Percentiles rank a stretch among this genome's conserved stretches.
Conservation (phyloP, 305 asterid species). For the Salvia sclarea region DNA sequence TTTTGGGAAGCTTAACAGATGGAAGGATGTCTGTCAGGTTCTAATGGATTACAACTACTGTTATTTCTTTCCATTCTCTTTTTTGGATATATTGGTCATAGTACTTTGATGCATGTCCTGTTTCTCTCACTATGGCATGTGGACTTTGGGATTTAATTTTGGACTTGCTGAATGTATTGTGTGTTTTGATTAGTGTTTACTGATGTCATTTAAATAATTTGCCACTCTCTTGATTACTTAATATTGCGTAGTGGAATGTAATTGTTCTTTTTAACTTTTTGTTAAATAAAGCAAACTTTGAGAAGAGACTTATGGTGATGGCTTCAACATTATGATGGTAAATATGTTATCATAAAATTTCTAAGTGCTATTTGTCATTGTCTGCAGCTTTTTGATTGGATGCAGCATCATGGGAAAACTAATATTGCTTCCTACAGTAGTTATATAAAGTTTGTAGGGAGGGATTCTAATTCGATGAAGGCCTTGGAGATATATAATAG, state of each 20-base stretch:
- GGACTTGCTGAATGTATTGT: slow-evolving; percentile 21
- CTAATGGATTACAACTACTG: slow-evolving; percentile 30
- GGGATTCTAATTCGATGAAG: slow-evolving; percentile 54
- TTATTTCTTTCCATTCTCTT: background rate
- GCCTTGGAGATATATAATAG: slow-evolving; percentile 71
- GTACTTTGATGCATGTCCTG: slow-evolving; percentile 10
- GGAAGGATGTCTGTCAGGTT: slow-evolving; percentile 82
- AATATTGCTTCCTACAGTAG: slow-evolving; percentile 87
- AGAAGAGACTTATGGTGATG: background rate
- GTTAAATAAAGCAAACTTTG: background rate
- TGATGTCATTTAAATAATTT: slow-evolving; percentile 14
- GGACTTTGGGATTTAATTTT: slow-evolving; percentile 3
- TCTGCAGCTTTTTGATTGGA: slow-evolving; percentile 93
- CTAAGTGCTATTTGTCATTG: slow-evolving; percentile 21
- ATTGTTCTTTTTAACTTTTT: background rate
- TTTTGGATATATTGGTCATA: slow-evolving; percentile 12
- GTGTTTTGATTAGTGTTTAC: slow-evolving; percentile 20
- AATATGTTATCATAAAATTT: background rate
- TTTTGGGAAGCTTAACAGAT: slow-evolving; percentile 68
- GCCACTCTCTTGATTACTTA: slow-evolving; percentile 4
- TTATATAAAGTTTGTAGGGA: slow-evolving; percentile 77
- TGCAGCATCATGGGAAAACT: slow-evolving; percentile 73
- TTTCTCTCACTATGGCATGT: slow-evolving; percentile 6
- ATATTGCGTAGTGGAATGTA: background rate
- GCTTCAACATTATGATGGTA: slow-evolving; percentile 13